These are phyloP conservation scores for Termitomyces sp. DNA, from an alignment of 768 basidiomycete genomes.

Conservation along the genomic window DNA sequence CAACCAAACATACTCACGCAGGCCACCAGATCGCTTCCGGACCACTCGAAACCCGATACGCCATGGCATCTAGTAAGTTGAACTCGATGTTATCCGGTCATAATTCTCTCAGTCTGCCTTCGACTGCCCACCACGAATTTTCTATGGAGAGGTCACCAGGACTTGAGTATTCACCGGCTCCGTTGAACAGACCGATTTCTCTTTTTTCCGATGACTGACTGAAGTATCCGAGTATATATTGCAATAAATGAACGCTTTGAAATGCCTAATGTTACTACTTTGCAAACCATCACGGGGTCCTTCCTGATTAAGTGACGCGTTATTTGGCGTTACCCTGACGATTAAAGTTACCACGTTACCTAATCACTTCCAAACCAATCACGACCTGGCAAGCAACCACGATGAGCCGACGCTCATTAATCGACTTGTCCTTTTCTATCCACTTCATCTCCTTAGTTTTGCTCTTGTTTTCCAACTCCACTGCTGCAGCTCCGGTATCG, in stretches of 20 bases:
- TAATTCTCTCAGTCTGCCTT: not conserved
- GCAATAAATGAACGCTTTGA: not conserved
- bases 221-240: not conserved
- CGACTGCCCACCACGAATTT: not conserved
- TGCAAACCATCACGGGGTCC: too few relatives aligned
- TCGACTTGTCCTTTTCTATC: not conserved
- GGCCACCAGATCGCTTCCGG: conserved; percentile 13
- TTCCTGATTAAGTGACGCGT: conserved; percentile 6
- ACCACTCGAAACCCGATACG: not conserved
- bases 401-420: conserved; percentile 3
- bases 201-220: conserved; percentile 13
- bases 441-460: not conserved
- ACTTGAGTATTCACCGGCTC: conserved; percentile 10
- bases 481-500: conserved; percentile 9
- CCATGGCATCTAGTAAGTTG: not conserved
- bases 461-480: not conserved
- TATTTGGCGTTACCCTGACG: not conserved
- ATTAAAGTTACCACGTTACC: too few relatives aligned
- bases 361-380: conserved; percentile 1
- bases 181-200: conserved; percentile 11
- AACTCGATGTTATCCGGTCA: not conserved
- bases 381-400: not conserved
- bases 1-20: not conserved
- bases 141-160: not conserved
- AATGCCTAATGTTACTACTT: not conserved